These are phyloP conservation scores for Colletotrichum camelliae DNA, from an alignment of 2,329 filamentous ascomycete genomes.

Conservation along the genomic window DNA sequence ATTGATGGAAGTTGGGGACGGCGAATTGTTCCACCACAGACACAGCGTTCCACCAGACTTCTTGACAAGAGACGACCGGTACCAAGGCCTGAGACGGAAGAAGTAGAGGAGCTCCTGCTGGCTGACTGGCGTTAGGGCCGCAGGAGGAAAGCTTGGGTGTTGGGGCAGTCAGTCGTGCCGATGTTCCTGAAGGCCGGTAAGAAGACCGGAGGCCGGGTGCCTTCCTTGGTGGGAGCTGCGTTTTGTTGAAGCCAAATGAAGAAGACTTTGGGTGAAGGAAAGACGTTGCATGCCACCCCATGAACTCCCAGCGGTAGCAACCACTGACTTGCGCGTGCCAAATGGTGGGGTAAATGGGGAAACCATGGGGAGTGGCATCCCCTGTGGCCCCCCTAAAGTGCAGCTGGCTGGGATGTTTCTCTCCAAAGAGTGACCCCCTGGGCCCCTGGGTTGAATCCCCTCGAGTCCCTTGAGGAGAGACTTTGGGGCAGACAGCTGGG, in stretches of 20 bases:
- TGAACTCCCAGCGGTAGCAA: neutral
- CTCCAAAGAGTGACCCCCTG: neutral
- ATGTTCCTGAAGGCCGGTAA: neutral
- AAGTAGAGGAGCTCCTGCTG: neutral
- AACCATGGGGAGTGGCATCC: constrained; percentile 4
- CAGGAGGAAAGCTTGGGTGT: constrained; percentile 10
- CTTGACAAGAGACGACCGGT: constrained; percentile 7
- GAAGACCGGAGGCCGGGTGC: neutral
- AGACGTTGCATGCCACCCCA: neutral
- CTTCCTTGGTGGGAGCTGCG: neutral
- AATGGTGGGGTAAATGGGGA: constrained; percentile 23
- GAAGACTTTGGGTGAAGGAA: neutral
- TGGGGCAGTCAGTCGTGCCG: neutral
- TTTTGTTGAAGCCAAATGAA: neutral
- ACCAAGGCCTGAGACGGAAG: constrained; percentile 3
- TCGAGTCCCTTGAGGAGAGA: neutral
- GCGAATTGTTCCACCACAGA: constrained; percentile 26
- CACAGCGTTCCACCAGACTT: constrained; percentile 16
- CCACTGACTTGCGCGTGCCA: neutral
- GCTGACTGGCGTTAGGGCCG: neutral
- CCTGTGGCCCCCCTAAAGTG: neutral
- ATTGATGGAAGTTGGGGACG: constrained; percentile 20
- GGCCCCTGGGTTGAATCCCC: neutral
- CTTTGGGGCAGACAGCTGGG: neutral
- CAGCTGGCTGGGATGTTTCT: neutral